Base-by-base conservation (phyloP, 2,329 filamentous ascomycete species). In the Hymenoscyphus infarciens region DNA sequence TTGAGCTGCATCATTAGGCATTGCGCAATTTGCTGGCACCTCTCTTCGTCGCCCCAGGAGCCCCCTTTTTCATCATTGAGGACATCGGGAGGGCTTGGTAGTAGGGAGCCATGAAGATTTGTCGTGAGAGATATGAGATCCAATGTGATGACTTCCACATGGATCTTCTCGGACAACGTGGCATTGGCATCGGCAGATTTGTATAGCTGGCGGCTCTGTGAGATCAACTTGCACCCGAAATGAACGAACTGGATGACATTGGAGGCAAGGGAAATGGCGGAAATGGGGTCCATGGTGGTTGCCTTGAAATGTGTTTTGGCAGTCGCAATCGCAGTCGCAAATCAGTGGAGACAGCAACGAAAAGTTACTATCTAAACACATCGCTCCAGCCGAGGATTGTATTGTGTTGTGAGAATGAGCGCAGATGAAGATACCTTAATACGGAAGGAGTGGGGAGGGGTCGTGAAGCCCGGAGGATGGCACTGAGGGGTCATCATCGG, bases 161-260 rank as follows among this genome's bases (percentile, higher is more conserved):
- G 33, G 7, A 61, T 39, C 25, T 63, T 63, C 6, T 61, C 63
- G 5, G 54, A 58, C n/a, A 64, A 22, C 1, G 56, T 38, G 35
- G 35, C 35, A 38, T 38, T 38, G 2, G 62, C 64, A 22, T 38
- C 25, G 5, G 52, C 29, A 19, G 63, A 64, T 7, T 64, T 64
- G 54, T 68, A 67, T 1, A 68, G 31, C 58, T 65, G 38, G 10
- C 38, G 25, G 19, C 19, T 45, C 7, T 57, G 31, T 6, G 61
- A 63, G 10, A 65, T 4, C n/a, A 68, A 31, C 45, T 68, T 68
- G 35, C 49, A 63, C 1, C 61, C 53, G 39, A 66, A 68, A 45
- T 68, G 64, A 5, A 66, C 61, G 38, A 68, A 66, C 45, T 64
- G 61, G 5, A 66, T 56, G 5, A 65, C 57, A 22, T 39, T 63